Evolutionary conservation across 352 stramenopile species (phyloP), one percentile per base, ranked within the genome.

Genomic region (Thalassiosira exigua): DNA sequence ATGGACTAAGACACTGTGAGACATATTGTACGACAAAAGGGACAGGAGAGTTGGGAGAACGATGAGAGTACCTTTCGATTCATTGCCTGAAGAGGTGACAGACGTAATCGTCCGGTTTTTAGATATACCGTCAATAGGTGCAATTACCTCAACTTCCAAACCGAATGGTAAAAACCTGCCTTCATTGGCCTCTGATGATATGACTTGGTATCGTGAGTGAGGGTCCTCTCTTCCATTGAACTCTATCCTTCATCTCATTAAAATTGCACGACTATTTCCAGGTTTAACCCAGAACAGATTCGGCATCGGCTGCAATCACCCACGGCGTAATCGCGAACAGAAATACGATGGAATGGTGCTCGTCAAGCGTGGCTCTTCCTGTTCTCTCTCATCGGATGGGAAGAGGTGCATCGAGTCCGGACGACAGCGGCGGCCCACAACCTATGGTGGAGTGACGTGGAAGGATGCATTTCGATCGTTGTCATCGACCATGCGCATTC

Each of bases 191-290:
- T 68, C 59, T 4, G 66, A 82, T 53, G 61, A 85, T 27, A 30
- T 65, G 5, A 78, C 69, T 21, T 85, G 78, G 78, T 75, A 69
- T 82, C 0, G 48, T 82, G n/a, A n/a, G n/a, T n/a, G n/a, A n/a
- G n/a, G n/a, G n/a, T n/a, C n/a, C n/a, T n/a, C n/a, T n/a, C n/a
- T n/a, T n/a, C n/a, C n/a, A n/a, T n/a, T n/a, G n/a, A n/a, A n/a
- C n/a, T n/a, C n/a, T n/a, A n/a, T n/a, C n/a, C n/a, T n/a, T n/a
- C n/a, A n/a, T n/a, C n/a, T n/a, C n/a, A n/a, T n/a, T n/a, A n/a
- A n/a, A n/a, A n/a, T n/a, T n/a, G n/a, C n/a, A n/a, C n/a, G n/a
- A n/a, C n/a, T n/a, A n/a, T n/a, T n/a, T n/a, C n/a, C n/a, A n/a
- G n/a, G n/a, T n/a, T n/a, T n/a, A n/a, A n/a, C n/a, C 5, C 60